Conservation (phyloP, 129 eudicot genomes). For the Pseudognaphalium luteoalbum region DNA sequence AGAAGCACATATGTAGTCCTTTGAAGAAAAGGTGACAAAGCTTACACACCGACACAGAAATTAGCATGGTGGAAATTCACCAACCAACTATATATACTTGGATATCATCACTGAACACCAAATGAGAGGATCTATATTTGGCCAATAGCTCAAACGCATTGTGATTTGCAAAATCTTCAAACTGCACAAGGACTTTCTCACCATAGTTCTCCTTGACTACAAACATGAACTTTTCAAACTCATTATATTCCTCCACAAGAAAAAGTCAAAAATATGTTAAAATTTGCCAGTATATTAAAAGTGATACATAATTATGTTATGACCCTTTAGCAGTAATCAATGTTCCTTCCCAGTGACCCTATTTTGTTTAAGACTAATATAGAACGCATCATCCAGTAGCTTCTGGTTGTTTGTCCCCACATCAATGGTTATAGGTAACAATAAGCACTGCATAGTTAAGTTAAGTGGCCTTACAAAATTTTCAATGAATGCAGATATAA, state of each 20-base stretch:
- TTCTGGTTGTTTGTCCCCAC: slow-evolving; percentile 83
- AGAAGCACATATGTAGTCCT: slow-evolving; percentile 91
- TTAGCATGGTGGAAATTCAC: neutral
- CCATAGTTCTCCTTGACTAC: slow-evolving; percentile 93
- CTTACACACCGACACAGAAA: slow-evolving; percentile 6
- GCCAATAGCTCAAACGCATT: slow-evolving; percentile 88
- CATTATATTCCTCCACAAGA: slow-evolving; percentile 67
- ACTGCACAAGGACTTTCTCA: slow-evolving; percentile 94
- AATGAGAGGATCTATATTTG: slow-evolving; percentile 70
- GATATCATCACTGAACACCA: slow-evolving; percentile 93
- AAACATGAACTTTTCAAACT: slow-evolving; percentile 77
- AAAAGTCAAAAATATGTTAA: neutral
- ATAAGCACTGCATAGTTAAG: slow-evolving; percentile 63
- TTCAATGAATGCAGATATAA: neutral
- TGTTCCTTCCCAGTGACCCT: slow-evolving; percentile 81
- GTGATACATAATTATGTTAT: slow-evolving; percentile 12
- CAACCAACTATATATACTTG: slow-evolving; percentile 53
- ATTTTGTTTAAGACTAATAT: slow-evolving; percentile 77
- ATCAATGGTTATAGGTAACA: too few species aligned
- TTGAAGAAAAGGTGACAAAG: slow-evolving; percentile 36
- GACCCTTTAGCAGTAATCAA: neutral
- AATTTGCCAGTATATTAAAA: neutral
- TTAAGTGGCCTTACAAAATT: slow-evolving; percentile 7
- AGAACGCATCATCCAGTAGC: slow-evolving; percentile 75
- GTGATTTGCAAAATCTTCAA: slow-evolving; percentile 96